These are phyloP conservation scores for Nasturtium officinale DNA, from an alignment of 345 rosid species.

Conservation along the genomic window DNA sequence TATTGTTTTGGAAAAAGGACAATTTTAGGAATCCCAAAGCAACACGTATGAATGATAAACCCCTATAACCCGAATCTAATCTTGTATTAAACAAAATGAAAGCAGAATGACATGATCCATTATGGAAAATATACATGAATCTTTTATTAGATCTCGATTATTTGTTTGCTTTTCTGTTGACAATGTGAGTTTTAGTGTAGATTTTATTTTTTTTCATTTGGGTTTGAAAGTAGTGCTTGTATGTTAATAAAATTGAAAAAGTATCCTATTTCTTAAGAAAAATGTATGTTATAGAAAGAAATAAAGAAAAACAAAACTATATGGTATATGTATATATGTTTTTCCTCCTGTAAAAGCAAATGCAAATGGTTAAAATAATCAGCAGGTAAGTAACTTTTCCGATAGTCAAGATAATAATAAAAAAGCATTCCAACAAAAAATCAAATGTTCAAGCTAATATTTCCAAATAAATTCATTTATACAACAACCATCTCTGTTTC, in stretches of 20 bases:
- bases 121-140: background rate
- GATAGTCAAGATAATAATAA: background rate
- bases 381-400: background rate
- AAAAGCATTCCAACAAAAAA: background rate
- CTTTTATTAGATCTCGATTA: background rate
- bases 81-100: background rate
- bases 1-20: constrained; percentile 2
- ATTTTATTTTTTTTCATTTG: background rate
- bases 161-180: background rate
- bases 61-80: constrained; percentile 13
- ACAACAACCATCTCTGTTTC: background rate
- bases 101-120: background rate
- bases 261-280: background rate
- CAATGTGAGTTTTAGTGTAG: background rate
- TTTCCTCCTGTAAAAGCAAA: background rate
- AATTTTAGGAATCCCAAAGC: background rate
- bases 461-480: background rate
- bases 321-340: background rate
- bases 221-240: background rate
- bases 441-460: background rate
- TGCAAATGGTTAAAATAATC: background rate
- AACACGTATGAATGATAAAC: constrained; percentile 13
- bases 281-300: too few species aligned
- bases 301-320: too few species aligned
- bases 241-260: background rate